Evolutionary conservation across 148 eudicot species (phyloP).

Genomic region (Mesembryanthemum crystallinum): DNA sequence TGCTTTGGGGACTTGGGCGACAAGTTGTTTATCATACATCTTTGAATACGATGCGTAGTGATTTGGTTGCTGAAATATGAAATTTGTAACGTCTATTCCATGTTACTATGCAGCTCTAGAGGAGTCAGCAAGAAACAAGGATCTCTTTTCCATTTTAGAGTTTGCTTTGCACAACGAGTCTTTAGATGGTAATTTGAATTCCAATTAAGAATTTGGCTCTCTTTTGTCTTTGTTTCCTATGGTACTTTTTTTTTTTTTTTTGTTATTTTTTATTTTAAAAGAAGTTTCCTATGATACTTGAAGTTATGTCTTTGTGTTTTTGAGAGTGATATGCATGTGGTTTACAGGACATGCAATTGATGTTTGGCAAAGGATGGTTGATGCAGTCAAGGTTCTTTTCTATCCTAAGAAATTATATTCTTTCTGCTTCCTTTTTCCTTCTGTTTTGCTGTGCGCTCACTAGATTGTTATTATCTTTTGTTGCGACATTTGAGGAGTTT

Average conservation of each 20-base stretch:
- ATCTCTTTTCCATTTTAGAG: conserved; percentile 41
- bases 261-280: too few species aligned
- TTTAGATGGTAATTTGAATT: conserved; percentile 31
- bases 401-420: neutral
- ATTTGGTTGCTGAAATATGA: neutral
- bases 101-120: conserved; percentile 37
- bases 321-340: neutral
- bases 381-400: conserved; percentile 42
- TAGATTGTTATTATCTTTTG: neutral
- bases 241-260: too few species aligned
- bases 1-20: neutral
- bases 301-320: neutral
- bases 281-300: neutral
- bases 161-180: conserved; percentile 24
- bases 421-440: neutral
- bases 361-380: conserved; percentile 48
- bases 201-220: neutral
- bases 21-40: neutral
- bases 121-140: conserved; percentile 41
- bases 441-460: neutral
- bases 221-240: neutral
- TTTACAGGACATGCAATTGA: conserved; percentile 27
- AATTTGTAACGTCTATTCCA: neutral
- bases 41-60: neutral
- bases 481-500: neutral